These are phyloP conservation scores for Petunia axillaris DNA, from an alignment of 257 asterid genomes.

Conservation along the genomic window DNA sequence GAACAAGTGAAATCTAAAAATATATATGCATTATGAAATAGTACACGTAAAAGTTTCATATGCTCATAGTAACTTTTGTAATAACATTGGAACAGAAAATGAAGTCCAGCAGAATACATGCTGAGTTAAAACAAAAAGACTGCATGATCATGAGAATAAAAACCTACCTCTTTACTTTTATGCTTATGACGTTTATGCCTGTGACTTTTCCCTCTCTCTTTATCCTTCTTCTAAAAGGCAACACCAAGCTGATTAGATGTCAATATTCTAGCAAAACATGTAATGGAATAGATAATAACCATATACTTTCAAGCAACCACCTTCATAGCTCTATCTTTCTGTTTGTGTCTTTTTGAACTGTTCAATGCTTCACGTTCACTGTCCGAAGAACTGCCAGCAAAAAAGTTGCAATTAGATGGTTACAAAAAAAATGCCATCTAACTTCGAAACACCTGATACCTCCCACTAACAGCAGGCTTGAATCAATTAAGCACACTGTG, in stretches of 20 bases:
- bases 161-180: constrained; percentile 79
- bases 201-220: constrained; percentile 63
- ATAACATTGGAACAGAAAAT: not conserved
- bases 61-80: not conserved
- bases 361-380: constrained; percentile 61
- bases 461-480: constrained; percentile 18
- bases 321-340: constrained; percentile 68
- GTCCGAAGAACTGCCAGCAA: constrained; percentile 62
- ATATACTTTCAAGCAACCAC: constrained; percentile 36
- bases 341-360: constrained; percentile 68
- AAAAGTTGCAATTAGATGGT: not conserved
- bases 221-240: constrained; percentile 70
- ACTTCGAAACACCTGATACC: constrained; percentile 3
- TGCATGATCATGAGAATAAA: constrained; percentile 23
- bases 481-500: not conserved
- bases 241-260: constrained; percentile 32
- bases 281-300: constrained; percentile 1
- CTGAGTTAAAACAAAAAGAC: not conserved
- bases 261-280: constrained; percentile 13
- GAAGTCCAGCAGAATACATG: not conserved
- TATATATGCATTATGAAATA: not conserved
- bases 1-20: not conserved
- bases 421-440: not conserved
- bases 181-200: constrained; percentile 68
- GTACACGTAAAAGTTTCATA: not conserved